These are phyloP conservation scores for Myriosclerotinia curreyana DNA, from an alignment of 2,329 filamentous ascomycete species.

Conservation along the genomic window DNA sequence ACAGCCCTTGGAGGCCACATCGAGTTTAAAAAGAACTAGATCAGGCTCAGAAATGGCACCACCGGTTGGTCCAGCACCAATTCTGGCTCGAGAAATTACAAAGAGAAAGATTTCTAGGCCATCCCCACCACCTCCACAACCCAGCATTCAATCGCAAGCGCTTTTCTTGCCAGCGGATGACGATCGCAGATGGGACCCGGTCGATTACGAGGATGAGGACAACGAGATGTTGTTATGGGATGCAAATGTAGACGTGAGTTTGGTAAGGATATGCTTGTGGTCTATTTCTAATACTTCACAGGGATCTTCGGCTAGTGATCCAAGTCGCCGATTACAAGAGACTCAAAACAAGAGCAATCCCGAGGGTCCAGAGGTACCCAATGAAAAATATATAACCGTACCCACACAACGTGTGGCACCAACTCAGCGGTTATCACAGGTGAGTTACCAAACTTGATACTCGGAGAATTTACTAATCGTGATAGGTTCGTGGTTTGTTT, in stretches of 20 bases:
- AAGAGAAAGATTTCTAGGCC: slow-evolving; percentile 44
- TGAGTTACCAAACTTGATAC: slow-evolving; percentile 43
- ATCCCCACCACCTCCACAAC: slow-evolving; percentile 52
- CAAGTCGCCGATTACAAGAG: slow-evolving; percentile 28
- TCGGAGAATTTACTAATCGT: slow-evolving; percentile 27
- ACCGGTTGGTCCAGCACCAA: slow-evolving; percentile 28
- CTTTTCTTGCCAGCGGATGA: slow-evolving; percentile 70
- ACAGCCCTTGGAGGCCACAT: slow-evolving; percentile 34
- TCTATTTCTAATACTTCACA: slow-evolving; percentile 38
- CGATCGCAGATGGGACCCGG: slow-evolving; percentile 69
- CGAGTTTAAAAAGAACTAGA: slow-evolving; percentile 32
- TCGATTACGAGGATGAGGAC: slow-evolving; percentile 62
- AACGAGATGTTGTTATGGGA: slow-evolving; percentile 73
- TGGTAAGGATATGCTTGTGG: slow-evolving; percentile 6
- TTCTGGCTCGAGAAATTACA: slow-evolving; percentile 33
- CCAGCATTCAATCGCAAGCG: slow-evolving; percentile 61
- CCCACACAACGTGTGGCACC: slow-evolving; percentile 55
- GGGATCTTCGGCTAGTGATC: slow-evolving; percentile 33
- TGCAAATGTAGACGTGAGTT: slow-evolving; percentile 59
- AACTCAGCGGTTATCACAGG: slow-evolving; percentile 71
- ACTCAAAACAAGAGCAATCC: slow-evolving; percentile 26
- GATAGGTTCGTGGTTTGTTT: slow-evolving; percentile 38
- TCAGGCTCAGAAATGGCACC: slow-evolving; percentile 34
- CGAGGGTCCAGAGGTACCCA: not conserved
- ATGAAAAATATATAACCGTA: slow-evolving; percentile 16